Conservation (phyloP, 768 basidiomycete genomes). For the Rhodotorula kratochvilovae region DNA sequence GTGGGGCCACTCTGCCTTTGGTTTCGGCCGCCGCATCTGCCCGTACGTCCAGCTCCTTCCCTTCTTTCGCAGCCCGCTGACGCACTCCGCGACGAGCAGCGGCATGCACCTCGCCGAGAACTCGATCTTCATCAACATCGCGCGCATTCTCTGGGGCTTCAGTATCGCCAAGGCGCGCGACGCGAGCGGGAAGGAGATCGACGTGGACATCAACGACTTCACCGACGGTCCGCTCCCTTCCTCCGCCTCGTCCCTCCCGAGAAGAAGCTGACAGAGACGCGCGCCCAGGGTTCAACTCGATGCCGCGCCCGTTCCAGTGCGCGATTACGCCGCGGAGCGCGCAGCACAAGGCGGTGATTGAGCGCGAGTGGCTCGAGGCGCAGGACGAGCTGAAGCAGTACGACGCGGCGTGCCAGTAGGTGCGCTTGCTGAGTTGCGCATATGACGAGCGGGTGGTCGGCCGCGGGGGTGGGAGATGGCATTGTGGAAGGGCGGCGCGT, state of each 20-base stretch:
- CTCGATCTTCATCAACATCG: conserved; percentile 39
- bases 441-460: too few relatives aligned
- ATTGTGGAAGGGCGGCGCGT: too few relatives aligned
- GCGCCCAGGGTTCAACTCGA: conserved; percentile 31
- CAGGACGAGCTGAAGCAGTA: conserved; percentile 24
- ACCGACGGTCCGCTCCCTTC: conserved; percentile 25
- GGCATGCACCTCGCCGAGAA: conserved; percentile 30
- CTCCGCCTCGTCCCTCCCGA: too few relatives aligned
- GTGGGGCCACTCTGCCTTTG: conserved; percentile 29
- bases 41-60: background rate
- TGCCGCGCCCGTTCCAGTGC: conserved; percentile 19
- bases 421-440: too few relatives aligned
- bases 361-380: conserved; percentile 12
- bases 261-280: too few relatives aligned
- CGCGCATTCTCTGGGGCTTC: conserved; percentile 40
- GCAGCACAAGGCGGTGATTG: conserved; percentile 13
- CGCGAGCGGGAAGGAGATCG: conserved; percentile 20
- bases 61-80: too few relatives aligned
- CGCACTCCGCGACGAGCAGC: too few relatives aligned
- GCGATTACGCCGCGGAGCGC: conserved; percentile 16
- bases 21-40: conserved; percentile 22
- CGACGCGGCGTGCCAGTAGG: background rate
- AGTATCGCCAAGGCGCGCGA: conserved; percentile 28
- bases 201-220: conserved; percentile 35
- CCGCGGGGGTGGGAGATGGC: too few relatives aligned